Base-by-base conservation (phyloP, 192 early-diverging fungal species). In the Coemansia sp. region DNA sequence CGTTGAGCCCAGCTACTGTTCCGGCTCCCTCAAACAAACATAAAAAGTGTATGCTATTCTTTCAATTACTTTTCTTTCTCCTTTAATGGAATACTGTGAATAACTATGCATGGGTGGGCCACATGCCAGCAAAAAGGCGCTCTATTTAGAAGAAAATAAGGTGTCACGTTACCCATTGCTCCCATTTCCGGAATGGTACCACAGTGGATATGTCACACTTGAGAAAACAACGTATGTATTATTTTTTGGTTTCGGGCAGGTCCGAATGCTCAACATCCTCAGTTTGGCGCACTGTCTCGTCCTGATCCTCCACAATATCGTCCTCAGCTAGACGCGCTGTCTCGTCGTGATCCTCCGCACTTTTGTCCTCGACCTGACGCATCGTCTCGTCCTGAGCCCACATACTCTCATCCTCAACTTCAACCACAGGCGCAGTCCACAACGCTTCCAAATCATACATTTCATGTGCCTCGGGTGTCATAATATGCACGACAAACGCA, bases 381-480 rank as follows among this genome's bases (percentile, higher is more conserved):
- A 45, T 45, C 41, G 4, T 14, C 17, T 21, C 19, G 39, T 26
- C 23, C 31, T 17, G 27, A 57, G 14, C 19, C 17, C 27, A 21
- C 6, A 37, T 38, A 2, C 41, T 9, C 11, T 45, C 12, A 4
- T 45, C 29, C 49, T 53, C 64, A 21, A 60, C 50, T 37, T 35
- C 16, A 1, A 25, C 3, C 17, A 9, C 57, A 4, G 27, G 31
- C 54, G 67, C n/a, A n/a, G 63, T 41, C 72, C 78, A 80, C 6
- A 80, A 69, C 2, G 59, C 23, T 17, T 75, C 69, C 49, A 80
- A 41, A 27, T 80, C 69, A 31, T 80, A 80, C 8, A 56, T 67
- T 21, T 62, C 59, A 47, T 59, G 49, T 0, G 78, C 78, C 41
- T 80, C 78, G 2, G 78, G 62, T 1, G 73, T 80, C 78, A 80